These are phyloP conservation scores for Lachnellula subtilissima DNA, from an alignment of 2,329 filamentous ascomycete species.

Conservation along the genomic window DNA sequence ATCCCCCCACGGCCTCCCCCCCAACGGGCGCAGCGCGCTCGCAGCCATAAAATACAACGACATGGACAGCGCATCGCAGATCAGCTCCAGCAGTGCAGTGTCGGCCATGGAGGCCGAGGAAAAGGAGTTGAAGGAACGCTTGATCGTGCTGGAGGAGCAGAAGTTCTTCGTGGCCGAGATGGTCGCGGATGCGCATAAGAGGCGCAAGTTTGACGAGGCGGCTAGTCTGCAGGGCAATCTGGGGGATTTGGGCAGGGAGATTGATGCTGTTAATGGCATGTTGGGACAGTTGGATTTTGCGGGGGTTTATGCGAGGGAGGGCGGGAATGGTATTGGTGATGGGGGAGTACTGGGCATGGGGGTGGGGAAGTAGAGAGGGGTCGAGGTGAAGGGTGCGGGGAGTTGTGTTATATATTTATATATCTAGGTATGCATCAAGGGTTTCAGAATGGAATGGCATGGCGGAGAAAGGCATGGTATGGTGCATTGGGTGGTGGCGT, in stretches of 20 bases:
- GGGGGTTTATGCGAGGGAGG: constrained; percentile 26
- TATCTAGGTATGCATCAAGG: too few species aligned
- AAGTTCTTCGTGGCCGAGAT: constrained; percentile 68
- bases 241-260: constrained; percentile 61
- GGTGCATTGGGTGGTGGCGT: too few species aligned
- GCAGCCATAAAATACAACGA: constrained; percentile 56
- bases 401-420: too few species aligned
- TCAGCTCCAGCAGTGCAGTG: constrained; percentile 53
- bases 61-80: constrained; percentile 42
- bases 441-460: too few species aligned
- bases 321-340: constrained; percentile 3
- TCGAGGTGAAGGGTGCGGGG: too few species aligned
- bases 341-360: constrained; percentile 3
- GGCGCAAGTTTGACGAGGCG: constrained; percentile 66
- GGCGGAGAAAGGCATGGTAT: too few species aligned
- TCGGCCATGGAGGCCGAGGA: constrained; percentile 65
- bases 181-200: constrained; percentile 62
- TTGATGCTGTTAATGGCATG: constrained; percentile 57
- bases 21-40: constrained; percentile 38
- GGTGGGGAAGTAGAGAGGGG: not conserved
- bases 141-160: constrained; percentile 69
- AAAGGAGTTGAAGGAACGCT: constrained; percentile 59
- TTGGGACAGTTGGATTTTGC: constrained; percentile 49
- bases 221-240: constrained; percentile 58
- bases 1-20: constrained; percentile 26